A percentile compares a stretch with the other conserved stretches of the same genome.
These are phyloP conservation scores for Russula lepida DNA, from an alignment of 768 basidiomycete genomes.

Conservation along the genomic window DNA sequence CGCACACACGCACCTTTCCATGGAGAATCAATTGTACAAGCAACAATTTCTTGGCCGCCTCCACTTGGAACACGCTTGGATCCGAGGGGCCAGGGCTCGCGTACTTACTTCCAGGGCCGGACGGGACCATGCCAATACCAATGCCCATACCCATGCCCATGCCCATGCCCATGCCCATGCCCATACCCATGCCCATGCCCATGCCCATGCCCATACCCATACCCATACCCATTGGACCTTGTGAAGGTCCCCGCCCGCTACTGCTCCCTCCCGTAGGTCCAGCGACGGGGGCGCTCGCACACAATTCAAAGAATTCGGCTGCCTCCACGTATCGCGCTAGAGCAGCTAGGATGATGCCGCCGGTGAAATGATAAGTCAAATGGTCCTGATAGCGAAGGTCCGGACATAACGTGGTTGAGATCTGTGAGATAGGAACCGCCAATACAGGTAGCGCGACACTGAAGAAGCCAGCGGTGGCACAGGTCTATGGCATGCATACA, in stretches of 20 bases:
- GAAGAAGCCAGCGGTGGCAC: slow-evolving; percentile 47
- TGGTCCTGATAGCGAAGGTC: slow-evolving; percentile 74
- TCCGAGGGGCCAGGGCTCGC: slow-evolving; percentile 24
- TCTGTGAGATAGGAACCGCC: slow-evolving; percentile 50
- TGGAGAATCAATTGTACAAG: slow-evolving; percentile 71
- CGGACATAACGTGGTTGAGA: slow-evolving; percentile 45
- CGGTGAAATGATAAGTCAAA: slow-evolving; percentile 77
- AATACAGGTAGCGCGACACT: slow-evolving; percentile 54
- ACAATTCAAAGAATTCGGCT: slow-evolving; percentile 73
- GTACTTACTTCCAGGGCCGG: slow-evolving; percentile 8
- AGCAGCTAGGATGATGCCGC: slow-evolving; percentile 57
- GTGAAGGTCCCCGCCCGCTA: slow-evolving; percentile 1
- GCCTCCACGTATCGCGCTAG: slow-evolving; percentile 62
- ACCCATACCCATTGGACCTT: neutral
- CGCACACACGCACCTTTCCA: slow-evolving; percentile 49
- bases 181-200: slow-evolving; percentile 1
- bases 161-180: slow-evolving; percentile 6
- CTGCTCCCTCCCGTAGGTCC: neutral
- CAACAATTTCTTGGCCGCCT: slow-evolving; percentile 77
- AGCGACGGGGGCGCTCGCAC: slow-evolving; percentile 39
- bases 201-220: slow-evolving; percentile 10
- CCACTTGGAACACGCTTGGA: slow-evolving; percentile 67
- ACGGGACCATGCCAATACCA: slow-evolving; percentile 5
- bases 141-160: slow-evolving; percentile 8
- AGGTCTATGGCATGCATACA: slow-evolving; percentile 34